These are phyloP conservation scores for Oryza punctata DNA, from an alignment of 176 grass and related monocot species.

Conservation along the genomic window DNA sequence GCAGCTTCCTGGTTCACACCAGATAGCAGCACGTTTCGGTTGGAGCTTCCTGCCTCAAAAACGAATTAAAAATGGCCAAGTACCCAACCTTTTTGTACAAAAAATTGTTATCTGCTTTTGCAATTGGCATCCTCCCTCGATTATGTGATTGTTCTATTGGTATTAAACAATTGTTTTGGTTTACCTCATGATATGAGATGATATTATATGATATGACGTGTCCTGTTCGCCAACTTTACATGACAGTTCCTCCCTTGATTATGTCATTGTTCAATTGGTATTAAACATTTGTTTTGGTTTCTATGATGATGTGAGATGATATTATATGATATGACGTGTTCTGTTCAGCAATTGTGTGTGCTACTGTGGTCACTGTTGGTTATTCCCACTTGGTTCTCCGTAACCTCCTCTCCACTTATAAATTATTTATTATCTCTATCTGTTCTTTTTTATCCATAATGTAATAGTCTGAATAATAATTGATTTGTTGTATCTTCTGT, in stretches of 20 bases:
- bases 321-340: too few species aligned
- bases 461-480: too few species aligned
- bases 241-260: neutral
- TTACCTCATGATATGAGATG: neutral
- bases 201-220: neutral
- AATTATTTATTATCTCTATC: neutral
- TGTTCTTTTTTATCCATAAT: too few species aligned
- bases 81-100: neutral
- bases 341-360: too few species aligned
- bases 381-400: neutral
- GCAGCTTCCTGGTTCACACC: constrained; percentile 43
- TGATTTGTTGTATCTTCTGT: too few species aligned
- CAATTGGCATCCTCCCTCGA: neutral
- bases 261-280: too few species aligned
- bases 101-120: neutral
- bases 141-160: constrained; percentile 5
- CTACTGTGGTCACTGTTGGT: neutral
- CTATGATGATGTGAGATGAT: too few species aligned
- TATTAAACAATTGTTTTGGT: neutral
- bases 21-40: too few species aligned
- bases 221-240: neutral
- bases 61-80: neutral
- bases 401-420: too few species aligned
- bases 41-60: neutral
- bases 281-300: too few species aligned